These are phyloP conservation scores for Candida nemodendra DNA, from an alignment of 805 yeast genomes.

Conservation along the genomic window DNA sequence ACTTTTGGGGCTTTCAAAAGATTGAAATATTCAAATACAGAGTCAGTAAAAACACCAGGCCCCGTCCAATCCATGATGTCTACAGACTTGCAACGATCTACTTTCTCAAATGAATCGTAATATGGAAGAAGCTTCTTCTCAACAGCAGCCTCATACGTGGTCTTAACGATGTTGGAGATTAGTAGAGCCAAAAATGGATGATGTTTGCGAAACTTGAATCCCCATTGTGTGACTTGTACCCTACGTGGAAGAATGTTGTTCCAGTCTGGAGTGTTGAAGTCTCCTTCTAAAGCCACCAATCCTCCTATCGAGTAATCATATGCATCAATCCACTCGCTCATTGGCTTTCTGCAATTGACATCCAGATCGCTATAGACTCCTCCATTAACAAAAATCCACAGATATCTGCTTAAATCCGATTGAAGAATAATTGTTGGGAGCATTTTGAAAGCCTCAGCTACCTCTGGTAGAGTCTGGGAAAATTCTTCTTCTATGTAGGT, in stretches of 20 bases:
- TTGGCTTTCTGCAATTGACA: conserved; percentile 39
- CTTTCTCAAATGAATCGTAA: conserved; percentile 19
- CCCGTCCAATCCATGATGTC: conserved; percentile 52
- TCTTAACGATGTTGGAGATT: conserved; percentile 45
- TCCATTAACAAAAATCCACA: conserved; percentile 47
- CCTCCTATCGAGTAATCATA: conserved; percentile 43
- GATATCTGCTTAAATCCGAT: conserved; percentile 52
- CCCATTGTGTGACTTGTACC: conserved; percentile 53
- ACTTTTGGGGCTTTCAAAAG: conserved; percentile 5
- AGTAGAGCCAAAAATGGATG: conserved; percentile 54
- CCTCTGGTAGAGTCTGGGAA: conserved; percentile 38
- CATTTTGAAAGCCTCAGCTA: conserved; percentile 42
- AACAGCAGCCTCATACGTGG: conserved; percentile 38
- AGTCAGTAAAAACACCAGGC: conserved; percentile 50
- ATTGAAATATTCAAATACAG: conserved; percentile 45
- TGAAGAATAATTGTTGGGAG: conserved; percentile 47
- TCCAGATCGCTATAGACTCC: conserved; percentile 57
- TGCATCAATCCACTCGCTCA: conserved; percentile 53
- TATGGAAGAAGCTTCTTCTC: conserved; percentile 24
- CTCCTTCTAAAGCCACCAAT: conserved; percentile 48
- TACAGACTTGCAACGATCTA: conserved; percentile 37
- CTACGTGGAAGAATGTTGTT: conserved; percentile 40
- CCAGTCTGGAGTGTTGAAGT: conserved; percentile 46
- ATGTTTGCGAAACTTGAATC: conserved; percentile 52
- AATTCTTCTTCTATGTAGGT: conserved; percentile 13